Base-by-base conservation (phyloP, 2,329 filamentous ascomycete species). In the Didymosphaeria variabile region DNA sequence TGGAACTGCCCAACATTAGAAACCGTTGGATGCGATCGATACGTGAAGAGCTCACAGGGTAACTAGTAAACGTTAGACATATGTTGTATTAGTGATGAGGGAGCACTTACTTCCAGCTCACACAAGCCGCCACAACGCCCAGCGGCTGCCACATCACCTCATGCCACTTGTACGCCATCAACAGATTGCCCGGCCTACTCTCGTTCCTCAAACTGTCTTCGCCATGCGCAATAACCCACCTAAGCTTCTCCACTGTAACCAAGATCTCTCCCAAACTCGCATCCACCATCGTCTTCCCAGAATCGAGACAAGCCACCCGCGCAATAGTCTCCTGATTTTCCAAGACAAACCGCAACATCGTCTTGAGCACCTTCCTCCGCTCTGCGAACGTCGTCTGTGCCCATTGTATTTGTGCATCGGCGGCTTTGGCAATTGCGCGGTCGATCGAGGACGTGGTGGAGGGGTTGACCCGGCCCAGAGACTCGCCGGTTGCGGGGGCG, bases 101-200 rank as follows among this genome's bases (percentile, higher is more conserved):
- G 32, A 21, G 32, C 5, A 76, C 79, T 68, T 93, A 98, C 82
- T 99, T 99, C 95, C 95, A 99, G 75, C 91, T 95, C 46, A 99
- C 93, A 55, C 94, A 90, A 19, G 95, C 94, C 12, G 93, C 90
- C 6, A 99, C 92, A 38, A 99, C 93, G 17, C 95, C 95, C 21
- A 98, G 83, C 15, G 95, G 94, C 79, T 99, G 94, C 79, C 97
- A 99, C 53, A 87, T 83, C 31, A 99, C 93, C 64, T 89, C 90
- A 75, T 97, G 97, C 77, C 87, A 88, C 85, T 99, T 99, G 81
- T 98, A 97, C 80, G 89, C 87, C 93, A 99, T 96, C 65, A 99
- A 86, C 49, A 97, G 84, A 78, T 96, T 97, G 1, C 93, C 97
- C 5, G 94, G 93, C 56, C 95, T 86, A 52, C 83, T 83, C 65